These are phyloP conservation scores for Boletellus sp. DNA, from an alignment of 768 basidiomycete species.

Conservation along the genomic window DNA sequence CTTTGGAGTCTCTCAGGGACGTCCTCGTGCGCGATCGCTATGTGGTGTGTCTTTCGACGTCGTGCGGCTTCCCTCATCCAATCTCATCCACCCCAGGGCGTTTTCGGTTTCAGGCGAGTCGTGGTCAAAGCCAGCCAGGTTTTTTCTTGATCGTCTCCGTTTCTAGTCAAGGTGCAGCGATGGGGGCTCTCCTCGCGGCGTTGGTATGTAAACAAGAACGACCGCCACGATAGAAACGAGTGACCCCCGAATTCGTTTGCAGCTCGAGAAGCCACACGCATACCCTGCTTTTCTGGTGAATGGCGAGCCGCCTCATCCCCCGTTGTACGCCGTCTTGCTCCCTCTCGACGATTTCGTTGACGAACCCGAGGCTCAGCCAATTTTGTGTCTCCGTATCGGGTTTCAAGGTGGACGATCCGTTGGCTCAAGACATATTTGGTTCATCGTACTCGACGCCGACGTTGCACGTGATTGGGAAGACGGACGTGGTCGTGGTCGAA, in stretches of 20 bases:
- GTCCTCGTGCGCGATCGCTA: constrained; percentile 56
- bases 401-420: constrained; percentile 49
- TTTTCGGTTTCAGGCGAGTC: constrained; percentile 73
- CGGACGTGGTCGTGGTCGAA: constrained; percentile 68
- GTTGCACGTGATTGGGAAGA: constrained; percentile 73
- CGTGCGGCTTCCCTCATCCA: too few relatives aligned
- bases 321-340: constrained; percentile 48
- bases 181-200: constrained; percentile 68
- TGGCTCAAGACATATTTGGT: constrained; percentile 48
- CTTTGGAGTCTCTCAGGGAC: constrained; percentile 51
- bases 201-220: constrained; percentile 45
- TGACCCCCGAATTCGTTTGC: constrained; percentile 1
- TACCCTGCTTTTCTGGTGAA: constrained; percentile 61
- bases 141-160: constrained; percentile 4
- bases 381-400: constrained; percentile 79
- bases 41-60: constrained; percentile 54
- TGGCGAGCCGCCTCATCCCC: constrained; percentile 67
- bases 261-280: constrained; percentile 52
- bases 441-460: constrained; percentile 64
- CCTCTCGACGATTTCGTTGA: background rate
- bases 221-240: background rate
- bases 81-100: constrained; percentile 58
- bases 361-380: constrained; percentile 37
- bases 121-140: background rate
- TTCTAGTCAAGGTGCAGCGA: constrained; percentile 69